Conservation (phyloP, 2,329 filamentous ascomycete species). For the Paecilomyces variotii region DNA sequence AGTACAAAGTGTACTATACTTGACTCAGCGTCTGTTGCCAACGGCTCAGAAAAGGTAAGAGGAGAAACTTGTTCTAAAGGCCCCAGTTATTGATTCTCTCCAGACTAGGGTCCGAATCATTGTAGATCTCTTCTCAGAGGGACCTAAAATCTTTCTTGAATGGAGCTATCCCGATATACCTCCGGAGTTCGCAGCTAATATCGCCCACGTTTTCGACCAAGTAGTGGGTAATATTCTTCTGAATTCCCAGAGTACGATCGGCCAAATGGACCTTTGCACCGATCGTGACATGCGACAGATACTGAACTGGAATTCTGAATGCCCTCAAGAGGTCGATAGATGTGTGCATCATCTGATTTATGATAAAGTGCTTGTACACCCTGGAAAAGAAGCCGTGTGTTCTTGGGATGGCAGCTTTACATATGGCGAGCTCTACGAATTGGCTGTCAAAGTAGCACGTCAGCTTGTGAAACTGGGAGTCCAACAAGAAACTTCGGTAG, state of each 20-base stretch:
- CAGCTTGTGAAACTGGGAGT: constrained; percentile 33
- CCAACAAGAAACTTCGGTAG: constrained; percentile 28
- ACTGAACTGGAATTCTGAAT: constrained; percentile 44
- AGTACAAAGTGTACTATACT: constrained; percentile 5
- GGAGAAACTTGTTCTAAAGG: neutral
- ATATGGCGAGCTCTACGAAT: constrained; percentile 27
- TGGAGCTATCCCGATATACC: constrained; percentile 32
- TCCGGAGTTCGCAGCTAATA: constrained; percentile 32
- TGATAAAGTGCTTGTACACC: constrained; percentile 28
- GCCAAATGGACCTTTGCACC: constrained; percentile 46
- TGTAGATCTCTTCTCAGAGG: constrained; percentile 25
- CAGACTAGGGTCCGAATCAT: constrained; percentile 30
- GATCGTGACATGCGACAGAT: constrained; percentile 50
- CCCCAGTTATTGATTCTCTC: neutral
- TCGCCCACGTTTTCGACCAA: constrained; percentile 47
- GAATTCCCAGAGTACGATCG: constrained; percentile 27
- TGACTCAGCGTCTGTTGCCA: constrained; percentile 18
- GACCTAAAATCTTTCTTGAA: constrained; percentile 30
- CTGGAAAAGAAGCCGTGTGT: constrained; percentile 26
- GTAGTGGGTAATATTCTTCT: constrained; percentile 43
- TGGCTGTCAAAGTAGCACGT: constrained; percentile 30
- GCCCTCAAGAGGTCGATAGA: constrained; percentile 29
- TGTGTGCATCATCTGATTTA: constrained; percentile 31
- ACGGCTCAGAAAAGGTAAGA: constrained; percentile 27
- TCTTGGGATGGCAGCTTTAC: constrained; percentile 35